A percentile compares a stretch with the other conserved stretches of the same genome.
phyloP scores from a whole-genome alignment of 225 moss, liverwort and hornwort species.

The Physcomitrium patens region DNA sequence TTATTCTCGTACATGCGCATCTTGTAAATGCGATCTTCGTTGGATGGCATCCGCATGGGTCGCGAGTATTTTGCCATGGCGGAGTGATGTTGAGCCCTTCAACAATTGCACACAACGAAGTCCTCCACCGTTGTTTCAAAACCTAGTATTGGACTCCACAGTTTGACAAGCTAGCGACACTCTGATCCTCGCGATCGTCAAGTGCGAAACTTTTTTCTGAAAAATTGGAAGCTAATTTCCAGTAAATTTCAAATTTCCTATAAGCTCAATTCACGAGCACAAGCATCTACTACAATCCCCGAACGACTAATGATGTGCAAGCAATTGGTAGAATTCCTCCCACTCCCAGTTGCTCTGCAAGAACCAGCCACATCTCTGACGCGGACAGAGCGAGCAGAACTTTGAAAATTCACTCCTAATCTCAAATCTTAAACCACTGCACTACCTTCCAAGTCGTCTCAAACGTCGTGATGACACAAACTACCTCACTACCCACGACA shows the following conservation, averaged over 20 bases:
- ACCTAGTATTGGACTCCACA: not conserved
- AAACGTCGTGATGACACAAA: not conserved
- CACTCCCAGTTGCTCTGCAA: not conserved
- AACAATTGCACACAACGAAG: not conserved
- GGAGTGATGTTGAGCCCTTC: not conserved
- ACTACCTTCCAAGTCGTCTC: not conserved
- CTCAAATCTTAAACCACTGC: conserved; percentile 6
- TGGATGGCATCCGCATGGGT: conserved; percentile 78
- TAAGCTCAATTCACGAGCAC: conserved; percentile 12
- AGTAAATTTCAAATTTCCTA: conserved; percentile 8
- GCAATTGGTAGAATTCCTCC: not conserved
- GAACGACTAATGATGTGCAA: not conserved
- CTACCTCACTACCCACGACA: not conserved
- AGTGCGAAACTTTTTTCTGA: not conserved
- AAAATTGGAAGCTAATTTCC: not conserved
- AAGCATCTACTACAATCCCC: conserved; percentile 8
- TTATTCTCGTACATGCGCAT: conserved; percentile 78
- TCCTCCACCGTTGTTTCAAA: conserved; percentile 4
- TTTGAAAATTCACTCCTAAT: not conserved
- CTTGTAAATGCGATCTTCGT: conserved; percentile 95
- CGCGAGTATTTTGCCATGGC: conserved; percentile 60
- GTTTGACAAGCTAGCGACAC: not conserved
- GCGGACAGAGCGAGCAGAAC: not conserved
- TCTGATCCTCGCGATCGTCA: conserved; percentile 9
- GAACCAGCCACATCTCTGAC: not conserved